A percentile compares a stretch with the other conserved stretches of the same genome.
phyloP scores from a whole-genome alignment of 768 basidiomycete species.

The Leucosporidium creatinivorum region DNA sequence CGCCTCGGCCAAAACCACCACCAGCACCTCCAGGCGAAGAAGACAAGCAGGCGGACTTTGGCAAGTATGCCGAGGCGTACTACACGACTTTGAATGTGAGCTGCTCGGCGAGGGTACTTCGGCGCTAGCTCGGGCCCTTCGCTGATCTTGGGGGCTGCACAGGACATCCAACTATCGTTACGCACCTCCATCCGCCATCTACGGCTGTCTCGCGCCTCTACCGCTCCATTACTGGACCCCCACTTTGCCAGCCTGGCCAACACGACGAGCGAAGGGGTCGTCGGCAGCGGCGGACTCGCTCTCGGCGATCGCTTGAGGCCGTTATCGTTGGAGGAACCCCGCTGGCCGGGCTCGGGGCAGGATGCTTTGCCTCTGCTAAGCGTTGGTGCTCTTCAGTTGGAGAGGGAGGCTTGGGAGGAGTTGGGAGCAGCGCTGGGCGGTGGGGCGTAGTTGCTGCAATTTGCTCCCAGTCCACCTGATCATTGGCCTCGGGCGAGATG shows the following conservation, averaged over 20 bases:
- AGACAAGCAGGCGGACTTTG: conserved; percentile 17
- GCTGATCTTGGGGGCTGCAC: neutral
- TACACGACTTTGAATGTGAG: conserved; percentile 27
- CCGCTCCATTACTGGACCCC: conserved; percentile 22
- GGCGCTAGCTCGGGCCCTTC: no score
- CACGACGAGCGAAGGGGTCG: neutral
- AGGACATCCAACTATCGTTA: conserved; percentile 29
- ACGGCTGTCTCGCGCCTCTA: conserved; percentile 13
- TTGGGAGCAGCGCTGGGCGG: neutral
- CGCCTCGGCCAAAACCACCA: neutral
- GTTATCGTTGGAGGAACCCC: neutral
- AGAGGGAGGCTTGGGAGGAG: conserved; percentile 24
- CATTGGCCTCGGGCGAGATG: no score
- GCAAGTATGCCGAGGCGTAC: conserved; percentile 28
- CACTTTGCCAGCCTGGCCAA: conserved; percentile 7
- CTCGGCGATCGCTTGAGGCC: conserved; percentile 2
- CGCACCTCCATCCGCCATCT: conserved; percentile 32
- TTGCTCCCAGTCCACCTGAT: no score
- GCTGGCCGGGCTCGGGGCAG: neutral
- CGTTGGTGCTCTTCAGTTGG: conserved; percentile 16
- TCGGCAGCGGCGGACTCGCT: conserved; percentile 26
- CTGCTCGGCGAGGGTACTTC: no score
- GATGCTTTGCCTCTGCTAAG: conserved; percentile 1
- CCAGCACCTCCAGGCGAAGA: neutral
- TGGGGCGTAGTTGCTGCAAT: neutral